A percentile compares a stretch with the other conserved stretches of the same genome.
Evolutionary conservation across 2,329 filamentous ascomycete genomes (phyloP).

Genomic region (Fusarium graminum): DNA sequence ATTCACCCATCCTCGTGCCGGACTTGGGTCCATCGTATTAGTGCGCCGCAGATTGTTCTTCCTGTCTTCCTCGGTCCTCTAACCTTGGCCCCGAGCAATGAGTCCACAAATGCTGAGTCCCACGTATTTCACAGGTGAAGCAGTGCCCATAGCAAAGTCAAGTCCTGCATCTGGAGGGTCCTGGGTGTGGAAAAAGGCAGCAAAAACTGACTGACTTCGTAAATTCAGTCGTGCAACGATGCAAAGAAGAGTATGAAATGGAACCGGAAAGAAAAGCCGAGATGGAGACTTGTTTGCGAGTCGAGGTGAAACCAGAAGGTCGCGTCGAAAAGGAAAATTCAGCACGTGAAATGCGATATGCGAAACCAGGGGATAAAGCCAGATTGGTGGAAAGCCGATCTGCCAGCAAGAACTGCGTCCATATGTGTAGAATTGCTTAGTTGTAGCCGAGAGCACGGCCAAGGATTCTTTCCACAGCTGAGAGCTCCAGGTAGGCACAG

Average conservation of each 20-base stretch:
- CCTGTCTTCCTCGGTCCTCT: conserved; percentile 22
- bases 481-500: conserved; percentile 62
- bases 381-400: background rate
- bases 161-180: conserved; percentile 12
- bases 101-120: conserved; percentile 35
- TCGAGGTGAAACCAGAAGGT: conserved; percentile 1
- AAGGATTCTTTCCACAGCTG: conserved; percentile 64
- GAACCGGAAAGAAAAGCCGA: conserved; percentile 14
- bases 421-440: conserved; percentile 2
- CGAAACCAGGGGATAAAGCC: conserved; percentile 2
- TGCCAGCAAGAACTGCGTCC: background rate
- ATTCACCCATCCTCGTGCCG: conserved; percentile 25
- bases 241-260: conserved; percentile 8
- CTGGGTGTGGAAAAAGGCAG: conserved; percentile 15
- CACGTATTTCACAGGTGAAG: conserved; percentile 15
- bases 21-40: conserved; percentile 26
- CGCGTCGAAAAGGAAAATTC: conserved; percentile 10
- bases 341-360: conserved; percentile 4
- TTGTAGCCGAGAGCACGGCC: conserved; percentile 54
- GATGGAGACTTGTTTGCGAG: conserved; percentile 4
- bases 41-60: conserved; percentile 32
- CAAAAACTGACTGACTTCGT: conserved; percentile 10
- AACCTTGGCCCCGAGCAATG: conserved; percentile 28
- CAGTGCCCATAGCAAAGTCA: conserved; percentile 15
- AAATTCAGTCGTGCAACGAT: conserved; percentile 10